Evolutionary conservation across 164 flowering plant genomes (phyloP), one percentile per base, ranked within the genome.

Genomic region (Aristolochia fimbriata): DNA sequence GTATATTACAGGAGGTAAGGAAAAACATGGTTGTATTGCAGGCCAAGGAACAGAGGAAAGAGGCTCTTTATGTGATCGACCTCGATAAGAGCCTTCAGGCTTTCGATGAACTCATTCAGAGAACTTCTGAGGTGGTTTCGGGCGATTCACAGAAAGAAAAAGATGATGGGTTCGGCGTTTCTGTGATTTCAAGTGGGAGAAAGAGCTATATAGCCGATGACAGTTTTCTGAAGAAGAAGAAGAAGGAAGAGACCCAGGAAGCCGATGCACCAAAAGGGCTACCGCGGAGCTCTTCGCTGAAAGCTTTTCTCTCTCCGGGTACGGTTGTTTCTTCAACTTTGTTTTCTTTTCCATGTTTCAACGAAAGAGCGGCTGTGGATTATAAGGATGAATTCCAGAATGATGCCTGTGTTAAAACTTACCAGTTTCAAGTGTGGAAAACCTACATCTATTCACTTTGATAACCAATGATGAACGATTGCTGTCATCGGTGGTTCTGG

Each of bases 61-160:
- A 86, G 60, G 88, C 87, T 60, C 22, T 68, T 25, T 57, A 73
- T 31, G 15, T 79, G 60, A 50, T 82, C 61, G 81, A 83, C 23
- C 47, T 65, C 41, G 80, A 82, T 24, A 69, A 70, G 61, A 41
- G 73, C 61, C 74, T 65, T 66, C 70, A 62, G 49, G 51, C 59
- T 53, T 77, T 82, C 62, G 87, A 80, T 74, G 80, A 68, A 58
- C 71, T 86, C 11, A 78, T 83, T 58, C 88, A 76, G 67, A 80
- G 74, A 64, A 84, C 83, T 67, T 81, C 83, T 30, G 52, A 5
- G 52, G 50, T 78, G 69, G 74, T 81, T 70, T 74, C 80, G 58
- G 77, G 73, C 16, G 79, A 67, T 63, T 60, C 69, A 68, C 74
- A 56, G 65, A 52, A 48, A 65, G 62, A 70, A 16, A 64, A 72